Evolutionary conservation across 257 asterid genomes (phyloP).

Genomic region (Scutellaria minor): DNA sequence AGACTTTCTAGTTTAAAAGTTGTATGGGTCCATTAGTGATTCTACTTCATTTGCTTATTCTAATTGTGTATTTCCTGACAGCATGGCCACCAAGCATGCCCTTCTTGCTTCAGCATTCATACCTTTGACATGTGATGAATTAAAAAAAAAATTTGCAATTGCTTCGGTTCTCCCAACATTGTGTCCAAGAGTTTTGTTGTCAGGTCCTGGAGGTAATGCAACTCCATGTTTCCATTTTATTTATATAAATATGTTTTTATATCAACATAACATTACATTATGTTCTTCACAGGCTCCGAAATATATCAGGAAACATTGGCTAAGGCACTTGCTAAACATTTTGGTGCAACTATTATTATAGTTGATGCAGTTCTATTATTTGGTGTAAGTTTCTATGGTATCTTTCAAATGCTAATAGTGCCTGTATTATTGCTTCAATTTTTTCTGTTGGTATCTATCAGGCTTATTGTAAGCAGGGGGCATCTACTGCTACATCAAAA

Average conservation of each 20-base stretch:
- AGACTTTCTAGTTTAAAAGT: neutral
- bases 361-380: conserved; percentile 71
- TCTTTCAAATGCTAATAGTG: conserved; percentile 5
- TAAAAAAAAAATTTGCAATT: conserved; percentile 42
- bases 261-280: conserved; percentile 8
- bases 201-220: conserved; percentile 82
- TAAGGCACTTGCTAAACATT: conserved; percentile 79
- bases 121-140: conserved; percentile 62
- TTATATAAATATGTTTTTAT: neutral
- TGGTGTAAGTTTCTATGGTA: conserved; percentile 62
- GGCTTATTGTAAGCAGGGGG: conserved; percentile 82
- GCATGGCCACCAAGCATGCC: conserved; percentile 79
- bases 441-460: conserved; percentile 38
- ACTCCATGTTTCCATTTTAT: conserved; percentile 18
- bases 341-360: conserved; percentile 64
- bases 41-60: conserved; percentile 5
- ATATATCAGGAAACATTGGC: conserved; percentile 81
- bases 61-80: conserved; percentile 40
- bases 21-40: neutral
- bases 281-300: conserved; percentile 71
- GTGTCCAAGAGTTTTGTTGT: conserved; percentile 79
- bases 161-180: conserved; percentile 71
- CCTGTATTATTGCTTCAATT: conserved; percentile 16
- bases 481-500: conserved; percentile 78
- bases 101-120: conserved; percentile 77